Evolutionary conservation across 108 stramenopile genomes (phyloP).

Genomic region (Poteriospumella lacustris): DNA sequence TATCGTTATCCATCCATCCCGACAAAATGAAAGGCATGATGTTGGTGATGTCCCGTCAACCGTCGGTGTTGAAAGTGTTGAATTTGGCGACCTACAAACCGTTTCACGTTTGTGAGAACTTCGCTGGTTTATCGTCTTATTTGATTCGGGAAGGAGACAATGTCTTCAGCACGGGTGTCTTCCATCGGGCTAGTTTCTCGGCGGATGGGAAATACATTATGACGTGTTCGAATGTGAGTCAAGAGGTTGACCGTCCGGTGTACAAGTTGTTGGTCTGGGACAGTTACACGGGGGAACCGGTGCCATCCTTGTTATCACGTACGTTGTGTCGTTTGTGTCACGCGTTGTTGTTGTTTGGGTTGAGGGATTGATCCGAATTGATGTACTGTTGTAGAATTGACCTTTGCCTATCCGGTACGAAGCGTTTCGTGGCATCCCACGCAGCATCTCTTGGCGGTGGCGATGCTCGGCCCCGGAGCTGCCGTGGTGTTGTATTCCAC

Average conservation of each 20-base stretch:
- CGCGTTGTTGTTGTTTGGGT: no score
- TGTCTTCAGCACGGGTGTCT: neutral
- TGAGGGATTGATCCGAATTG: no score
- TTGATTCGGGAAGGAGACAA: neutral
- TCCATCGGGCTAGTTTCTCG: neutral
- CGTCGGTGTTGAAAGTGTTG: neutral
- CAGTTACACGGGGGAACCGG: neutral
- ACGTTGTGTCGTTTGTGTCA: neutral
- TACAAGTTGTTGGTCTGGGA: conserved; percentile 1
- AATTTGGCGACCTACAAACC: neutral
- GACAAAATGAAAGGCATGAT: neutral
- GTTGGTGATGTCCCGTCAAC: neutral
- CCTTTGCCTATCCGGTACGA: neutral
- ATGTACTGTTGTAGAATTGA: neutral
- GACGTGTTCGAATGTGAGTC: neutral
- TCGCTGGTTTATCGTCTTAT: neutral
- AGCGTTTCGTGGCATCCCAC: neutral
- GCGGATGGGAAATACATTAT: conserved; percentile 8
- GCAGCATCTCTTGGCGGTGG: neutral
- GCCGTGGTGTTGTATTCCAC: neutral
- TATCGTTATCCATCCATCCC: neutral
- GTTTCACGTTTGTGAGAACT: neutral
- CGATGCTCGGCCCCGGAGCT: neutral
- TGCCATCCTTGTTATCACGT: neutral
- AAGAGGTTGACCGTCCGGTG: neutral